Base-by-base conservation (phyloP, 2,329 filamentous ascomycete genomes). In the Pestalotiopsis sp. region DNA sequence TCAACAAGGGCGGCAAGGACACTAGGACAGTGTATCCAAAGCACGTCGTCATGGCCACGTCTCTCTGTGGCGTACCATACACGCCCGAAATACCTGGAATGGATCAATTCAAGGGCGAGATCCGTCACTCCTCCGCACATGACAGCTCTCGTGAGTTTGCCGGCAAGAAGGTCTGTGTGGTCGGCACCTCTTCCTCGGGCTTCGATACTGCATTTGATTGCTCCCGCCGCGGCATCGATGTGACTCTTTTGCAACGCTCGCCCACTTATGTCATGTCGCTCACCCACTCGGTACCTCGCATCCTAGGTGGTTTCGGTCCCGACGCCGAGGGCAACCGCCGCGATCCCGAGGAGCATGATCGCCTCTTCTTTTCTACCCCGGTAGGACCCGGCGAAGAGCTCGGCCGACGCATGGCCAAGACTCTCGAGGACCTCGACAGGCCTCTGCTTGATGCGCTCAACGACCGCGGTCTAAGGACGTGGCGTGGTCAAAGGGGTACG, bases 31-130 rank as follows among this genome's bases (percentile, higher is more conserved):
- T 92, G 49, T 84, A 87, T 49, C 90, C 91, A 0, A 85, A 82
- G 6, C 90, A 93, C 70, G 77, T 93, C 41, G 84, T 93, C 59
- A 89, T 91, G 73, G 88, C 89, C 1, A 93, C 91, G 0, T 91
- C 90, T 0, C 90, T 91, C 73, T 89, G 89, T 0, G 91, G 91
- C 2, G 89, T 92, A 77, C 90, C 89, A 75, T 86, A 88, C 68
- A 77, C 88, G 61, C 90, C 91, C 0, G 71, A 75, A 0, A 84
- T 93, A 71, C 85, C 86, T 27, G 90, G 89, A 0, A 79, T 84
- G 70, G 81, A 83, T n/a, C 75, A 70, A 3, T 91, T 90, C 78
- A 77, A 83, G 66, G 88, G 88, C 1, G 81, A 82, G 41, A 76
- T 90, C 66, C 88, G 87, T 75, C 88, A 91, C 70, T 49, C 39